A percentile compares a stretch with the other conserved stretches of the same genome.
These are phyloP conservation scores for Leccinum griseonigrum DNA, from an alignment of 1,284 basidiomycete genomes.

Conservation along the genomic window DNA sequence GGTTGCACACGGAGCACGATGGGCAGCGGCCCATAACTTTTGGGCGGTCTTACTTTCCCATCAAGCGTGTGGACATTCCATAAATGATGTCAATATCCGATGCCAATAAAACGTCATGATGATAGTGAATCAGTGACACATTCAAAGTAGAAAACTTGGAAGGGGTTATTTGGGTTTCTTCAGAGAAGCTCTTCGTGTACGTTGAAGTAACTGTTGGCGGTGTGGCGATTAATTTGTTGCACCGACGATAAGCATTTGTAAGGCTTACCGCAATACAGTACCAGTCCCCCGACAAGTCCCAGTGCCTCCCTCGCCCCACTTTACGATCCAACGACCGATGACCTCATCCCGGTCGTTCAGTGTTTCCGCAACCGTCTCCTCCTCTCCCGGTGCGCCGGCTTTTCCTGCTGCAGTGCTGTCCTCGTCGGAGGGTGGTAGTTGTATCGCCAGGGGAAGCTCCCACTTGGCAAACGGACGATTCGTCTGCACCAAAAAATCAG, in stretches of 20 bases:
- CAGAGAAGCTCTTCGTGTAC: slow-evolving; percentile 77
- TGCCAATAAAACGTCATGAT: not conserved
- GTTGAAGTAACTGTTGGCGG: slow-evolving; percentile 64
- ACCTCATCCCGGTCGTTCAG: slow-evolving; percentile 59
- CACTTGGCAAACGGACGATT: slow-evolving; percentile 77
- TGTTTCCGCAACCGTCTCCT: slow-evolving; percentile 80
- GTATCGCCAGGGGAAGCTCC: slow-evolving; percentile 63
- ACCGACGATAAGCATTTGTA: not conserved
- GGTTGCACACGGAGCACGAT: not conserved
- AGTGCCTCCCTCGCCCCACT: slow-evolving; percentile 62
- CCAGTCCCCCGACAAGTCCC: slow-evolving; percentile 62
- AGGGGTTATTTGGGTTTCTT: slow-evolving; percentile 2
- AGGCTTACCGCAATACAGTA: slow-evolving; percentile 55
- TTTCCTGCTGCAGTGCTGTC: slow-evolving; percentile 32
- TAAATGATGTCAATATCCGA: not conserved
- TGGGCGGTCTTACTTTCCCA: not conserved
- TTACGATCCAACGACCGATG: slow-evolving; percentile 75
- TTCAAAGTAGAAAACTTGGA: not conserved
- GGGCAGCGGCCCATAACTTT: not conserved
- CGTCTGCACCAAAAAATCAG: slow-evolving; percentile 68
- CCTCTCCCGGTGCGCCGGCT: slow-evolving; percentile 45
- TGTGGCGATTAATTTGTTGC: not conserved
- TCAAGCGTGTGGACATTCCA: not conserved
- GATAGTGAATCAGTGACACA: slow-evolving; percentile 5
- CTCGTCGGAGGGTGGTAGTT: slow-evolving; percentile 41